Conservation (phyloP, 345 rosid genomes). For the Abelmoschus esculentus region DNA sequence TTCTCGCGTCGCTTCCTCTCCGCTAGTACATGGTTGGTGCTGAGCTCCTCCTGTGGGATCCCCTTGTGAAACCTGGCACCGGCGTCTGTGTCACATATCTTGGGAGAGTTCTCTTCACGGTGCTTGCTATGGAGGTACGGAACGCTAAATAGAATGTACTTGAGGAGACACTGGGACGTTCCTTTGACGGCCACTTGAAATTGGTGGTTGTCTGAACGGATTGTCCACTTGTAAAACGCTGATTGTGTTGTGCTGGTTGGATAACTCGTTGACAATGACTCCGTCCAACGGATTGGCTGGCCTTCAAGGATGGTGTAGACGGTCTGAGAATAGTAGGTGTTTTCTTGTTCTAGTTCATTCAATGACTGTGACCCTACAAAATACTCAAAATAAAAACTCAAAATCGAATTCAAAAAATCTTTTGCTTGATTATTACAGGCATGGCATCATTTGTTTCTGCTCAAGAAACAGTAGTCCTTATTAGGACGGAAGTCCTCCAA, state of each 20-base stretch:
- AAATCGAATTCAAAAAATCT: not conserved
- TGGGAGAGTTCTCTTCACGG: conserved; percentile 52
- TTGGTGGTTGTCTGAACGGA: conserved; percentile 25
- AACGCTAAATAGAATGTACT: conserved; percentile 64
- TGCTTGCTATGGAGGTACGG: conserved; percentile 63
- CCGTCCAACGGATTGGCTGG: conserved; percentile 44
- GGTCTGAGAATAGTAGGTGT: conserved; percentile 78
- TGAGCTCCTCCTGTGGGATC: conserved; percentile 54
- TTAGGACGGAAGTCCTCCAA: not conserved
- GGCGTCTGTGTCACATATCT: conserved; percentile 30
- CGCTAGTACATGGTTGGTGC: conserved; percentile 84
- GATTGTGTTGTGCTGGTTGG: conserved; percentile 42
- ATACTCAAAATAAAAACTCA: not conserved
- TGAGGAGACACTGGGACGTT: conserved; percentile 74
- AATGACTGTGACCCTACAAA: conserved; percentile 27
- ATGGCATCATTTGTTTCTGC: too few species aligned
- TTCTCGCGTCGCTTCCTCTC: conserved; percentile 95
- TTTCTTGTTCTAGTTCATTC: conserved; percentile 58
- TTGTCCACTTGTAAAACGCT: conserved; percentile 65
- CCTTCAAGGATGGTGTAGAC: conserved; percentile 70
- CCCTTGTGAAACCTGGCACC: not conserved
- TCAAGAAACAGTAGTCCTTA: too few species aligned
- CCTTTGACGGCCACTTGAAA: conserved; percentile 30
- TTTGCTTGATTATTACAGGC: not conserved
- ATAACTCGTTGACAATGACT: conserved; percentile 33